Percentiles rank a stretch among this genome's conserved stretches.
Evolutionary conservation across 805 yeast genomes (phyloP).

Genomic region (Kodamaea restingae): DNA sequence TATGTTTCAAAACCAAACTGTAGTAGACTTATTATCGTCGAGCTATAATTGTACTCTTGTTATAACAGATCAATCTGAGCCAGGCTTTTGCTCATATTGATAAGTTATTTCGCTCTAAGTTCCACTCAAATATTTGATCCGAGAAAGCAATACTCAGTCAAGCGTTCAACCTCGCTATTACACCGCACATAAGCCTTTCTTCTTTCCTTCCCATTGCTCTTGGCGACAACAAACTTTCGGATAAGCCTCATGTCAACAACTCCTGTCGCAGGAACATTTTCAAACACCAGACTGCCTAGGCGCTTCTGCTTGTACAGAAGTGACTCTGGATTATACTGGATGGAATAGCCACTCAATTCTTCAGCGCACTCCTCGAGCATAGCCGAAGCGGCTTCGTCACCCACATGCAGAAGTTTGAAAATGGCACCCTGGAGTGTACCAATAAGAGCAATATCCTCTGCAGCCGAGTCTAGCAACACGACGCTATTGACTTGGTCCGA

Average conservation of each 20-base stretch:
- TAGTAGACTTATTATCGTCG: too few relatives aligned
- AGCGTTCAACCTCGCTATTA: background rate
- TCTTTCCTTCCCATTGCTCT: slow-evolving; percentile 2
- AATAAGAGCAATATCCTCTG: slow-evolving; percentile 13
- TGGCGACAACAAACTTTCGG: slow-evolving; percentile 7
- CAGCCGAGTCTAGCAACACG: background rate
- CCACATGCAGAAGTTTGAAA: slow-evolving; percentile 10
- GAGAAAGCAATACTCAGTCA: slow-evolving; percentile 6
- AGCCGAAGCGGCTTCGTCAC: slow-evolving; percentile 13
- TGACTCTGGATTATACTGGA: slow-evolving; percentile 1
- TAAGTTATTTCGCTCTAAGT: too few relatives aligned
- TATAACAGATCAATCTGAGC: too few relatives aligned
- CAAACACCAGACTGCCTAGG: slow-evolving; percentile 12
- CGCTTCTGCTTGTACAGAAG: slow-evolving; percentile 1
- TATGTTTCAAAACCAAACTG: too few relatives aligned
- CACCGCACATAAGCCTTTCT: background rate
- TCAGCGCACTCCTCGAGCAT: slow-evolving; percentile 14
- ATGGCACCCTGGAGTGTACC: slow-evolving; percentile 31
- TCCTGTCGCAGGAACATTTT: slow-evolving; percentile 8
- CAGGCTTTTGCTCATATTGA: too few relatives aligned
- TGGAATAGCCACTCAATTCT: slow-evolving; percentile 10
- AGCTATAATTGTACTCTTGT: too few relatives aligned
- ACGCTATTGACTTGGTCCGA: slow-evolving; percentile 26
- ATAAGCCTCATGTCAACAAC: slow-evolving; percentile 14
- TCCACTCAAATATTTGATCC: background rate